Evolutionary conservation across 148 eudicot species (phyloP).

Genomic region (Nyssa sinensis): DNA sequence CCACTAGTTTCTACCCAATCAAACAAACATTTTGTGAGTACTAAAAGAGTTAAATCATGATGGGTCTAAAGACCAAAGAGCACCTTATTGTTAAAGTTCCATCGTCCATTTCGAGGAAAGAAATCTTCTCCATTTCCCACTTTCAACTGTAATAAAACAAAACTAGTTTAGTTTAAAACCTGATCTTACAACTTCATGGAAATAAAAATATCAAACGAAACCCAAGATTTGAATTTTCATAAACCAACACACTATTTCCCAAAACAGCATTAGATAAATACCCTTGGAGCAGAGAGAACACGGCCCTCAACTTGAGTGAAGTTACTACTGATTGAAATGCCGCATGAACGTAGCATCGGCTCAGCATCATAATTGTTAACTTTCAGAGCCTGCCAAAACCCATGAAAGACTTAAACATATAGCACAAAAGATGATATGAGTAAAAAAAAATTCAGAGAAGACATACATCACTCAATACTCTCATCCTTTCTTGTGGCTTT

Average conservation of each 20-base stretch:
- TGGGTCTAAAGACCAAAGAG: background rate
- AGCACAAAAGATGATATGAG: background rate
- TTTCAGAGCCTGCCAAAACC: constrained; percentile 60
- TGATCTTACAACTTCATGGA: background rate
- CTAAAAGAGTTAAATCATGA: background rate
- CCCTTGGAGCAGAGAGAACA: constrained; percentile 82
- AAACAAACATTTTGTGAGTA: background rate
- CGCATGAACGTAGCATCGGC: constrained; percentile 80
- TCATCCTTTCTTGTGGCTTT: constrained; percentile 91
- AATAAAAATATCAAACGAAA: background rate
- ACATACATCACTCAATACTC: constrained; percentile 58
- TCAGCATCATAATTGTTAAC: constrained; percentile 78
- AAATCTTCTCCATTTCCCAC: constrained; percentile 83
- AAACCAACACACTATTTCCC: background rate
- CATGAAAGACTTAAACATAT: background rate
- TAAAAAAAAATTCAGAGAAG: background rate
- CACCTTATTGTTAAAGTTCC: constrained; percentile 96
- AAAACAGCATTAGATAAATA: constrained; percentile 9
- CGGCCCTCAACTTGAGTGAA: constrained; percentile 88
- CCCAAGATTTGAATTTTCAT: background rate
- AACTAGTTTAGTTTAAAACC: background rate
- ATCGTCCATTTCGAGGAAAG: constrained; percentile 81
- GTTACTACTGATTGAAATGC: constrained; percentile 56
- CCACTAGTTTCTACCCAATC: constrained; percentile 55
- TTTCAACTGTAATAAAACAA: constrained; percentile 53